Base-by-base conservation (phyloP, 2,329 filamentous ascomycete species). In the Colletotrichum truncatum region DNA sequence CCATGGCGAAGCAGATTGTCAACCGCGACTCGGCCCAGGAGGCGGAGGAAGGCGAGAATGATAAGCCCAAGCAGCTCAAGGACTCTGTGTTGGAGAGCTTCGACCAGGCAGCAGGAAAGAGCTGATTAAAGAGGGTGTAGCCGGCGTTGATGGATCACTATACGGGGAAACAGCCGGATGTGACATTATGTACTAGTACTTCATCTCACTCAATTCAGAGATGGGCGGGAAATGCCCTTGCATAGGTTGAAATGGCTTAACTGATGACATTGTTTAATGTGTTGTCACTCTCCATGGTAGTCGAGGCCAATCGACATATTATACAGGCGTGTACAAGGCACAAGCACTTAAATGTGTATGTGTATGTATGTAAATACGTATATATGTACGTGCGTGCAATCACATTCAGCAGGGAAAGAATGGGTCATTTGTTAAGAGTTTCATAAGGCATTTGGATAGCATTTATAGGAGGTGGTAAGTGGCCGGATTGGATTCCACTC, bases 1-100 rank as follows among this genome's bases (percentile, higher is more conserved):
- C 84, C 10, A 85, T 92, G 77, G 87, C 89, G 5, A 84, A 84
- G 69, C 83, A 84, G 71, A 64, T 81, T 2, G 41, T 21, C 59
- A 69, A 54, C 65, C 67, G 57, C 38, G 66, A 58, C 11, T 62
- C 69, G 14, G 71, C 68, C 3, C 67, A 71, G 25, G 56, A 69
- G 9, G 57, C 69, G 48, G 67, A 69, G 23, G 64, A 62, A 10
- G 63, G 67, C 12, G 56, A 56, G 10, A 61, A 68, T 10, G 60
- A 16, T 16, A 61, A 55, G 53, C 73, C 70, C 54, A 67, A 71
- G 11, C 68, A 71, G 32, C 69, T 81, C 26, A 81, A 79, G 72
- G 79, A 81, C 49, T 76, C 74, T 23, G 76, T 82, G 18, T 66
- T 82, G 1, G 77, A 81, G 46, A 76, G 77, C 23, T 81, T 82